A percentile compares a stretch with the other conserved stretches of the same genome.
phyloP scores from a whole-genome alignment of 2,329 filamentous ascomycete genomes.

The Fusarium tupiense region DNA sequence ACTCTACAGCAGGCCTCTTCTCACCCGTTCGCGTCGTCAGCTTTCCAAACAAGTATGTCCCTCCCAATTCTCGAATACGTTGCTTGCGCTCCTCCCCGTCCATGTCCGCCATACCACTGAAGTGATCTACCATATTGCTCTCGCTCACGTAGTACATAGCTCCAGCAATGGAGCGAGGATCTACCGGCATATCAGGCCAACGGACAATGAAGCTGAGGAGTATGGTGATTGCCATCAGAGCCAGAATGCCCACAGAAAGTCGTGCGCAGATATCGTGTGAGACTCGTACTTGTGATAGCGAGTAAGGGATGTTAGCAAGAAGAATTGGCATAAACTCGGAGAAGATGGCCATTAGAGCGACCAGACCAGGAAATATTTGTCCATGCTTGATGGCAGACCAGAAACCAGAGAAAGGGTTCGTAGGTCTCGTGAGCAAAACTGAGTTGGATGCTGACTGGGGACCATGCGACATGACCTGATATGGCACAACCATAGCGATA shows the following conservation, averaged over 20 bases:
- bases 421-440: slow-evolving; percentile 54
- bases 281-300: slow-evolving; percentile 51
- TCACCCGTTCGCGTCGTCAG: slow-evolving; percentile 31
- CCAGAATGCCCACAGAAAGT: slow-evolving; percentile 51
- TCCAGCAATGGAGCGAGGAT: slow-evolving; percentile 58
- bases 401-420: slow-evolving; percentile 58
- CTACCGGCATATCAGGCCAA: slow-evolving; percentile 58
- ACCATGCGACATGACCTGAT: slow-evolving; percentile 51
- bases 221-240: slow-evolving; percentile 55
- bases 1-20: slow-evolving; percentile 39
- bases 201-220: slow-evolving; percentile 52
- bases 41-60: slow-evolving; percentile 39
- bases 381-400: slow-evolving; percentile 40
- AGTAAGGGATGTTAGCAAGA: slow-evolving; percentile 60
- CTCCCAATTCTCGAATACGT: slow-evolving; percentile 38
- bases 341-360: slow-evolving; percentile 55
- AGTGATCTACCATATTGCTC: slow-evolving; percentile 39
- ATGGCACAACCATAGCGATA: slow-evolving; percentile 57
- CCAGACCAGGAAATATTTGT: slow-evolving; percentile 51
- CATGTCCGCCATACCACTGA: slow-evolving; percentile 37
- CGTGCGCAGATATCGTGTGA: slow-evolving; percentile 55
- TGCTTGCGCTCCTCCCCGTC: slow-evolving; percentile 30
- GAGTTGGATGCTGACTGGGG: slow-evolving; percentile 49
- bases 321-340: slow-evolving; percentile 62
- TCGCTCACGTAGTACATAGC: slow-evolving; percentile 55